A percentile compares a stretch with the other conserved stretches of the same genome.
These are phyloP conservation scores for Debaryomyces maramus DNA, from an alignment of 805 yeast genomes.

Conservation along the genomic window DNA sequence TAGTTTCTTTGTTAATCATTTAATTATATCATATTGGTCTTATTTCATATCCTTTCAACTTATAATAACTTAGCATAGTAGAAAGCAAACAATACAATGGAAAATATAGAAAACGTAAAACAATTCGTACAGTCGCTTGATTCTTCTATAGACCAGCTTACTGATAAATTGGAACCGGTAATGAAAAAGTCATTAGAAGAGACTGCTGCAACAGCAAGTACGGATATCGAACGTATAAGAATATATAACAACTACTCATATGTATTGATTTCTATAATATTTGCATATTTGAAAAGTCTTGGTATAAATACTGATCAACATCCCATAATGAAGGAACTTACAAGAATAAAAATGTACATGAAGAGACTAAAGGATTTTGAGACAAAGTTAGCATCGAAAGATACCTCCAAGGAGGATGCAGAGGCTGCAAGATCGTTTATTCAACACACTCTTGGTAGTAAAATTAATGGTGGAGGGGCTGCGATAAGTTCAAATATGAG, in stretches of 20 bases:
- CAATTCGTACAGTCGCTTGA: constrained; percentile 40
- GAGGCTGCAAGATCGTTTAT: constrained; percentile 50
- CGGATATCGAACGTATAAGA: constrained; percentile 28
- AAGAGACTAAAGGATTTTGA: constrained; percentile 49
- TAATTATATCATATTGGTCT: too few species aligned
- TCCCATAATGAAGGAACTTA: constrained; percentile 66
- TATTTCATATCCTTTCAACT: too few species aligned
- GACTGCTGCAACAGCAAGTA: constrained; percentile 21
- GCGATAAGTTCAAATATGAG: constrained; percentile 22
- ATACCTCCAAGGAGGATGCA: constrained; percentile 27
- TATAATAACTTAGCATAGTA: too few species aligned
- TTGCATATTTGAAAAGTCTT: constrained; percentile 55
- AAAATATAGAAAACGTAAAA: constrained; percentile 43
- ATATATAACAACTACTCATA: constrained; percentile 47
- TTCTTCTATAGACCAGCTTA: constrained; percentile 34
- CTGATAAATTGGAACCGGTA: constrained; percentile 34
- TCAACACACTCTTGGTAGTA: constrained; percentile 43
- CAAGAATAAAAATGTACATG: constrained; percentile 68
- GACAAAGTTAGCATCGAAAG: constrained; percentile 18
- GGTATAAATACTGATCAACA: constrained; percentile 61
- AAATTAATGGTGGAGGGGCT: constrained; percentile 29
- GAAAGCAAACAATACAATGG: too few species aligned
- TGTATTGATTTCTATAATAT: constrained; percentile 55
- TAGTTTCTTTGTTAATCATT: too few species aligned
- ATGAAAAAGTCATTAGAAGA: constrained; percentile 43